These are phyloP conservation scores for Fusarium newnesense DNA, from an alignment of 2,329 filamentous ascomycete species.

Conservation along the genomic window DNA sequence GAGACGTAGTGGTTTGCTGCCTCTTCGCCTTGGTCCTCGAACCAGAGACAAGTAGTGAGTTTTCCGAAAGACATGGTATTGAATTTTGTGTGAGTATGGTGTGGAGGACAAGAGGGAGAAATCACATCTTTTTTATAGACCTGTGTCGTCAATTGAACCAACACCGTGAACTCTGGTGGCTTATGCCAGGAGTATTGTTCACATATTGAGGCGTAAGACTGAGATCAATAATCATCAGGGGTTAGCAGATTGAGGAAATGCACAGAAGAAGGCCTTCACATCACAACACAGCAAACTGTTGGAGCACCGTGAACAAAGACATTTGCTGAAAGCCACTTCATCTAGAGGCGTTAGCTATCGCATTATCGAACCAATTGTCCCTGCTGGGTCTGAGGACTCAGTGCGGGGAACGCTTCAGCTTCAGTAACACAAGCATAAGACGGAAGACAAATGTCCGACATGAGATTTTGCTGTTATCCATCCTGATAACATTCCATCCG, in stretches of 20 bases:
- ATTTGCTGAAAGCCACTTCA: conserved; percentile 21
- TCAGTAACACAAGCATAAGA: conserved; percentile 4
- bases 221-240: background rate
- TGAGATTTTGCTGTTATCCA: background rate
- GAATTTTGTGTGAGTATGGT: background rate
- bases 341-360: conserved; percentile 7
- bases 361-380: conserved; percentile 9
- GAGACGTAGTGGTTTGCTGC: conserved; percentile 55
- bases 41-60: conserved; percentile 54
- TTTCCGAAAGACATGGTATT: conserved; percentile 34
- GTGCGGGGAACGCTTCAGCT: conserved; percentile 7
- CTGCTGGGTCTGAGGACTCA: background rate
- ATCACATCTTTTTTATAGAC: background rate
- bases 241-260: background rate
- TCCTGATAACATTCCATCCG: background rate
- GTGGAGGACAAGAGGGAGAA: background rate
- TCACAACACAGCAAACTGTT: background rate
- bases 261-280: conserved; percentile 9
- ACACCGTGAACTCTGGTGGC: conserved; percentile 1
- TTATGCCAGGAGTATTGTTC: conserved; percentile 5
- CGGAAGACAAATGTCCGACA: background rate
- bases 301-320: conserved; percentile 24
- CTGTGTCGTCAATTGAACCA: background rate
- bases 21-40: conserved; percentile 53
- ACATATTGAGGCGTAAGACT: background rate